Base-by-base conservation (phyloP, 2,329 filamentous ascomycete genomes). In the Emmonsiellopsis sp. region DNA sequence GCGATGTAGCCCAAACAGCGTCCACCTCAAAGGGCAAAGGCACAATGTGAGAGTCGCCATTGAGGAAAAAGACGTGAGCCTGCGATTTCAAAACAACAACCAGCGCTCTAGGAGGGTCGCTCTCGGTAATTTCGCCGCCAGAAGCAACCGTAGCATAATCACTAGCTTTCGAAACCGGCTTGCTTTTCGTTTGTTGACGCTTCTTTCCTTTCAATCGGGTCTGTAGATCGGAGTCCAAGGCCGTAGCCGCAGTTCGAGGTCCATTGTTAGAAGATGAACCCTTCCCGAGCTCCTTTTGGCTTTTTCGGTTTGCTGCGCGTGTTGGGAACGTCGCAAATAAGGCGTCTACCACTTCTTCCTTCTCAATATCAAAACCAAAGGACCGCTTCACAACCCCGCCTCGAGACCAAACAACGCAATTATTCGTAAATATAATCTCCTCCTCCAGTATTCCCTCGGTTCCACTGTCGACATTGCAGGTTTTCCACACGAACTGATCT, bases 21-120 rank as follows among this genome's bases (percentile, higher is more conserved):
- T 95, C 89, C 42, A 96, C 87, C 71, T 97, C 91, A 65, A 98
- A 98, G 1, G 92, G 92, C 65, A 98, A 82, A 67, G 95, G 89
- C 47, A 97, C 79, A 55, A 95, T 82, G 77, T 98, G 88, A 65
- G 82, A 93, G 35, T 89, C 85, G 16, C 92, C 92, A 1, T 87
- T 82, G 38, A 97, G 79, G 67, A 94, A 96, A 75, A 91, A 94
- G 59, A 98, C 83, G 66, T 97, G 92, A 20, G 89, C 90, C 66
- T 97, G 92, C 0, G 89, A 91, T 70, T 88, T 91, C 59, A 98
- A 81, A 61, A 97, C 87, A 49, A 98, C 87, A 7, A 97, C 89
- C 57, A 98, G 73, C 4, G 92, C 90, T 63, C 85, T 66, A 63
- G 74, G 66, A 59, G 69, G 53, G 30, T 64, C 62, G 44, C 62